phyloP scores from a whole-genome alignment of 352 stramenopile genomes.

The Phytophthora uliginosa region DNA sequence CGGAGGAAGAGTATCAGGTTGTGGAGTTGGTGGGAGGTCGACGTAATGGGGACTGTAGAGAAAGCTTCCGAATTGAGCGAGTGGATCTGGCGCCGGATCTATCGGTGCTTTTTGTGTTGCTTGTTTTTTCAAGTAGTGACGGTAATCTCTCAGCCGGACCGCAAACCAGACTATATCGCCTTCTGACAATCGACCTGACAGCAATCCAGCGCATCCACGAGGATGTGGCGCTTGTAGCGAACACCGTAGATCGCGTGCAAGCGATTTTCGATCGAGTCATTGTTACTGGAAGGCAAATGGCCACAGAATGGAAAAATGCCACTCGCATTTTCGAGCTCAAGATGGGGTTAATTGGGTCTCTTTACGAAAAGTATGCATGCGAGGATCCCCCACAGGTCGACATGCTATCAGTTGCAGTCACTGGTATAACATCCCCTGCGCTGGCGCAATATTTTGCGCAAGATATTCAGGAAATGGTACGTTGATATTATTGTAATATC shows the following conservation, averaged over 20 bases:
- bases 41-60: not conserved
- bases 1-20: constrained; percentile 23
- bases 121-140: constrained; percentile 22
- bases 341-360: constrained; percentile 73
- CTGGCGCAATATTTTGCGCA: constrained; percentile 85
- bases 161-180: constrained; percentile 30
- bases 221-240: constrained; percentile 46
- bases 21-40: constrained; percentile 23
- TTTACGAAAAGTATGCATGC: constrained; percentile 85
- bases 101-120: constrained; percentile 46
- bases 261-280: constrained; percentile 43
- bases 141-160: not conserved
- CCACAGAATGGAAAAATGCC: constrained; percentile 81
- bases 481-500: constrained; percentile 2
- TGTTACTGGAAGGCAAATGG: constrained; percentile 48
- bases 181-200: constrained; percentile 53
- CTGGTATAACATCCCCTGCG: constrained; percentile 67
- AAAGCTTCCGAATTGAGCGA: constrained; percentile 41
- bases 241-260: constrained; percentile 36
- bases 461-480: constrained; percentile 86
- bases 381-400: constrained; percentile 73
- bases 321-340: constrained; percentile 83
- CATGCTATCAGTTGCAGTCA: constrained; percentile 74
- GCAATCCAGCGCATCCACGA: constrained; percentile 37
- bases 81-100: constrained; percentile 51